These are phyloP conservation scores for Chlorella ohadii DNA, from an alignment of 139 green algal genomes.

Conservation along the genomic window DNA sequence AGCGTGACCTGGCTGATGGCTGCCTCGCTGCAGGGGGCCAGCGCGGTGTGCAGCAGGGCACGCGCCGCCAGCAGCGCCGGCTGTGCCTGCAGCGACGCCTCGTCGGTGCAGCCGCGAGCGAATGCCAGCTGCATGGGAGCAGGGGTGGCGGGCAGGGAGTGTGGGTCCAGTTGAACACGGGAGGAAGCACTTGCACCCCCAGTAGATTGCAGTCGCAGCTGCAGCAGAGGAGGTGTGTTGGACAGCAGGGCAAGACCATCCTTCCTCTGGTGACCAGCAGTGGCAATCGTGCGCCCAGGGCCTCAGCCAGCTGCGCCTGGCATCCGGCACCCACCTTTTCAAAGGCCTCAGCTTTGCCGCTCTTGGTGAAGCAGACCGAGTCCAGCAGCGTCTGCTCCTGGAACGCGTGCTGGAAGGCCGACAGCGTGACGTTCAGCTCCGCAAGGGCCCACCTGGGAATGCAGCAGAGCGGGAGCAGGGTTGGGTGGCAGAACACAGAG, in stretches of 20 bases:
- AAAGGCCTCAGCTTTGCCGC: not conserved
- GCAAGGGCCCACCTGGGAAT: constrained; percentile 9
- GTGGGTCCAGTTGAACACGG: not conserved
- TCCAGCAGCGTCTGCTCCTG: constrained; percentile 12
- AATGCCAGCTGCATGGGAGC: not conserved
- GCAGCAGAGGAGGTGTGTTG: no score
- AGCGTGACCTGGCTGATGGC: not conserved
- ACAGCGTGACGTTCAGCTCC: constrained; percentile 22
- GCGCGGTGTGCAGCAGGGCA: not conserved
- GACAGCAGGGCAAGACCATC: no score
- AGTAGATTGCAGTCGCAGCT: no score
- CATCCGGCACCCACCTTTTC: not conserved
- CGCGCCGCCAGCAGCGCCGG: not conserved
- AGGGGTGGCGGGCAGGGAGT: not conserved
- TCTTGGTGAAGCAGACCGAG: not conserved
- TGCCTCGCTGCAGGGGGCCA: not conserved
- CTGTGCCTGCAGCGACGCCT: not conserved
- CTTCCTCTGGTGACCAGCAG: no score
- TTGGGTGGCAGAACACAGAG: no score
- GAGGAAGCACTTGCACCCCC: no score
- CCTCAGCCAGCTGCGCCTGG: no score
- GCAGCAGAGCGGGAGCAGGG: not conserved
- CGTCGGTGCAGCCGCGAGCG: not conserved
- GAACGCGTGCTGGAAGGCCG: constrained; percentile 19
- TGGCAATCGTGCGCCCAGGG: no score